Evolutionary conservation across 768 basidiomycete genomes (phyloP), one percentile per base, ranked within the genome.

Genomic region (Lactarius evosmus): DNA sequence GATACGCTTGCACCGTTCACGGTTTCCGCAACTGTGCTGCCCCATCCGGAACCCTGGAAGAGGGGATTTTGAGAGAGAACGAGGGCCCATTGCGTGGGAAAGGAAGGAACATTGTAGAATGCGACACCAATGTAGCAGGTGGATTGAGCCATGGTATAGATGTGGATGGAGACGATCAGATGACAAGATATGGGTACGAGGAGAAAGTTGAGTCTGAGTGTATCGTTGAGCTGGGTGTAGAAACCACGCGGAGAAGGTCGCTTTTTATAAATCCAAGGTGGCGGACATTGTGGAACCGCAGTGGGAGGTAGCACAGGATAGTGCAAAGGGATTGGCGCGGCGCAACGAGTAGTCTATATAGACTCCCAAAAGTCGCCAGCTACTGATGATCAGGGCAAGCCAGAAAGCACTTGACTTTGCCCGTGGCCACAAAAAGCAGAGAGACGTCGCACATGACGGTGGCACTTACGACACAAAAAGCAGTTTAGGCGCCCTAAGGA

Each of bases 41-140:
- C 46, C 61, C 54, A 62, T 27, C 55, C 27, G 27, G 4, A 34
- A 12, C 61, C 54, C 22, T 40, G 19, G 34, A 62, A 62, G 1
- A 55, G 44, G 8, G 55, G 34, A 4, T 32, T 32, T 4, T 49
- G 34, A 5, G 61, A 49, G 9, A 62, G 54, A 0, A 62, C 22
- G 2, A 62, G 44, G 4, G 55, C 53, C 61, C 61, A 62, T 22
- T 62, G 61, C 0, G 55, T 30, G 3, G 61, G 54, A 17, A 56
- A 56, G 27, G 27, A 29, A n/a, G 33, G 30, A 16, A 19, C 16
- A 14, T 46, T n/a, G 25, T 36, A 56, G 14, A 56, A 55, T 3
- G 61, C 55, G 14, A 62, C 14, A 8, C 55, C 61, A 2, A 62
- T 3, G n/a, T 62, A 29, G 16, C 54, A 56, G 25, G 27, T 32